phyloP scores from a whole-genome alignment of 2,329 filamentous ascomycete genomes.

The Xylariaceae sp. region DNA sequence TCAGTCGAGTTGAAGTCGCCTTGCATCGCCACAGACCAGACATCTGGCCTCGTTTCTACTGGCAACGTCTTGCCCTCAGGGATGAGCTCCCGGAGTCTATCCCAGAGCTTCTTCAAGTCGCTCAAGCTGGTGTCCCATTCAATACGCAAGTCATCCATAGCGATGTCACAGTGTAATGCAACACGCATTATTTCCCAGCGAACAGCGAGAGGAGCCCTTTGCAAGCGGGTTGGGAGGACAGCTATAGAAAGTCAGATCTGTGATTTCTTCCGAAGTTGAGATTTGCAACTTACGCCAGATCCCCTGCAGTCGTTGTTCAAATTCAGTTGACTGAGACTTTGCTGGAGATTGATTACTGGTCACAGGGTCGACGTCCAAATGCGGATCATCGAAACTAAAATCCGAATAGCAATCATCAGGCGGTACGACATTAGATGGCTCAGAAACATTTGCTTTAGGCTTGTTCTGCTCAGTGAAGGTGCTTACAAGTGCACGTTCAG shows the following conservation, averaged over 20 bases:
- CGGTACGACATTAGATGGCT: background rate
- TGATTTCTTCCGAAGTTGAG: background rate
- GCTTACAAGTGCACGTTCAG: constrained; percentile 22
- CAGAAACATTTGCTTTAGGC: constrained; percentile 10
- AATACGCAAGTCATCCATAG: constrained; percentile 36
- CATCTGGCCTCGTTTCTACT: constrained; percentile 39
- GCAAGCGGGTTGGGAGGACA: constrained; percentile 38
- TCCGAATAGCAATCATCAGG: constrained; percentile 12
- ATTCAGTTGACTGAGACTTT: background rate
- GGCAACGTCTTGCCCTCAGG: constrained; percentile 47
- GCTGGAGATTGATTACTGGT: constrained; percentile 1
- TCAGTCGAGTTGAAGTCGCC: constrained; percentile 34
- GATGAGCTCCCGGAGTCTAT: constrained; percentile 36
- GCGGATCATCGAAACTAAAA: background rate
- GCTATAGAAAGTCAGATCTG: constrained; percentile 19
- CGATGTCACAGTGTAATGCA: constrained; percentile 44
- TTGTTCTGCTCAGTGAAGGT: constrained; percentile 16
- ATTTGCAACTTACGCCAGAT: constrained; percentile 30
- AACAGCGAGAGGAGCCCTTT: constrained; percentile 46
- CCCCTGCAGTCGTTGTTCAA: constrained; percentile 24
- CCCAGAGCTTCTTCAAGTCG: constrained; percentile 45
- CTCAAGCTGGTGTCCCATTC: constrained; percentile 40
- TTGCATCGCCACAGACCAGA: constrained; percentile 45
- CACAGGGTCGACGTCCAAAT: constrained; percentile 2
- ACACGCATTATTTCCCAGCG: constrained; percentile 53